A percentile compares a stretch with the other conserved stretches of the same genome.
These are phyloP conservation scores for Diplosphaera chodatii DNA, from an alignment of 139 green algal genomes.

Conservation along the genomic window DNA sequence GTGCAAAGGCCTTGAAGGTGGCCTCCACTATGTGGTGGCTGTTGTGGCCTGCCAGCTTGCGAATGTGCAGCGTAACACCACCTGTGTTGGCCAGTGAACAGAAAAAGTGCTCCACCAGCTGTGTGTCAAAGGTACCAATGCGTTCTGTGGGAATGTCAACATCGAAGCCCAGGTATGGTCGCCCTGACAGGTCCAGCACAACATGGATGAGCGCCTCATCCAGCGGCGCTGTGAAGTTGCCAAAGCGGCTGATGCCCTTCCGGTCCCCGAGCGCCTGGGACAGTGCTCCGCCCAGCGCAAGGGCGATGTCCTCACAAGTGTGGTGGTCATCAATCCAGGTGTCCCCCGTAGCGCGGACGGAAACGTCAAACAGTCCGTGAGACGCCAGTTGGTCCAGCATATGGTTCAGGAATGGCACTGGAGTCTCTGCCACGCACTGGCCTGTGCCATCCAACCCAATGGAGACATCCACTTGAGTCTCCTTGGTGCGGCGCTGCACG, in stretches of 20 bases:
- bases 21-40: conserved; percentile 98
- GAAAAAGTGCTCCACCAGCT: conserved; percentile 98
- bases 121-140: conserved; percentile 89
- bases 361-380: conserved; percentile 81
- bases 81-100: conserved; percentile 88
- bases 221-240: conserved; percentile 85
- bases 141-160: conserved; percentile 80
- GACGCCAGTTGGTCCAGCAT: conserved; percentile 98
- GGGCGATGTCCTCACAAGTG: conserved; percentile 92
- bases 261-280: conserved; percentile 82
- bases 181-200: conserved; percentile 87
- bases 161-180: conserved; percentile 80
- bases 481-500: conserved; percentile 80
- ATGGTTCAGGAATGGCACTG: conserved; percentile 95
- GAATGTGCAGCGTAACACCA: conserved; percentile 89
- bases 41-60: conserved; percentile 83
- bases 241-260: conserved; percentile 94
- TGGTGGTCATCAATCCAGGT: conserved; percentile 99
- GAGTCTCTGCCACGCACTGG: conserved; percentile 57
- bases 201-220: conserved; percentile 94
- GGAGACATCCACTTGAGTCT: conserved; percentile 84
- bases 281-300: conserved; percentile 45
- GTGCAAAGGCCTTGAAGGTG: conserved; percentile 98
- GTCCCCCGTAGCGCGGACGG: conserved; percentile 77
- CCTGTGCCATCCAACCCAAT: conserved; percentile 92